Evolutionary conservation across 768 basidiomycete species (phyloP).

Genomic region (Coprinellus micaceus): DNA sequence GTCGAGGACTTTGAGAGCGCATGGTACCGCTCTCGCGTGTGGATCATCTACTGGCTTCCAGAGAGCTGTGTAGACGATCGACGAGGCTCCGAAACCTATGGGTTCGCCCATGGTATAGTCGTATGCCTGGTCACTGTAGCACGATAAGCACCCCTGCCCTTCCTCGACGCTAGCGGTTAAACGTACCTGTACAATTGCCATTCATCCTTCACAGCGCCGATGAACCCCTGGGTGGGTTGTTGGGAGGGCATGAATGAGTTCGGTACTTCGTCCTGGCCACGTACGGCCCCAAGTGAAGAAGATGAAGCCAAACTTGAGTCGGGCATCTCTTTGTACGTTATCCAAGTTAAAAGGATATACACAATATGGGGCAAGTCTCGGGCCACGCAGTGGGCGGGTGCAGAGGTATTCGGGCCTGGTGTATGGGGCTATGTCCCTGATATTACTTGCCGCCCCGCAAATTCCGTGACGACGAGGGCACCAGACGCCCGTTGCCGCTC

Average conservation of each 20-base stretch:
- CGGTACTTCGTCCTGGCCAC: neutral
- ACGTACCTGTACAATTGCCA: conserved; percentile 76
- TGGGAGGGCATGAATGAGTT: conserved; percentile 12
- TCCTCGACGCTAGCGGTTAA: conserved; percentile 1
- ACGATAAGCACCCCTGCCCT: conserved; percentile 8
- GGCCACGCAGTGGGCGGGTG: no score
- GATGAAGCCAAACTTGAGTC: neutral
- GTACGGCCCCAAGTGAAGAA: conserved; percentile 13
- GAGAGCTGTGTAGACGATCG: conserved; percentile 79
- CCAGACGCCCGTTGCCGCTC: no score
- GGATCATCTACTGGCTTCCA: conserved; percentile 36
- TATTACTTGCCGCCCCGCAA: no score
- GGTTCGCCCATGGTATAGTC: conserved; percentile 77
- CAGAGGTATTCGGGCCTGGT: no score
- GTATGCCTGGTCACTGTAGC: conserved; percentile 52
- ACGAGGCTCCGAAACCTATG: conserved; percentile 90
- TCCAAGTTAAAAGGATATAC: neutral
- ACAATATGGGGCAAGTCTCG: no score
- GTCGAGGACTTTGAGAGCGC: conserved; percentile 87
- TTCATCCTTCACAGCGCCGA: conserved; percentile 80
- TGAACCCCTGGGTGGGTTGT: conserved; percentile 40
- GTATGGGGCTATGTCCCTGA: no score
- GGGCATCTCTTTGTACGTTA: neutral
- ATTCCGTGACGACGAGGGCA: no score
- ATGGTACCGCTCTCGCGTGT: conserved; percentile 44